Evolutionary conservation across 768 basidiomycete species (phyloP), one percentile per base, ranked within the genome.

Genomic region (Kwoniella mangroviensis): DNA sequence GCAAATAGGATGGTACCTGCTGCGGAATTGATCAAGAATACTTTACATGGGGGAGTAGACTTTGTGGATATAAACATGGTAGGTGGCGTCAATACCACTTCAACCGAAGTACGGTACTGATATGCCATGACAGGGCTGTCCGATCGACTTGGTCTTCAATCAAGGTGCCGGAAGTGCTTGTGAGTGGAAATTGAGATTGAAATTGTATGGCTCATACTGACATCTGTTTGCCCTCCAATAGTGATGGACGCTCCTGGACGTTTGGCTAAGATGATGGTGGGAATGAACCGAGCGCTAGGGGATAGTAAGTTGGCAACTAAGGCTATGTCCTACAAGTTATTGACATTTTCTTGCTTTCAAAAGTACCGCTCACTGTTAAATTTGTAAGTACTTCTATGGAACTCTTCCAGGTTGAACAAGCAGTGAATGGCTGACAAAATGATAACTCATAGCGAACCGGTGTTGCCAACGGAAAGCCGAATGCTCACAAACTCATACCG

Each of bases 61-160:
- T 98, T 97, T 76, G 92, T 95, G 1, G 95, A 99, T 78, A 84
- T 98, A 73, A 99, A 99, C 78, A 59, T 82, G 52, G 78, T 73
- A 60, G 68, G 65, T 61, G 0, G 15, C 12, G 17, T 26, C 26
- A 59, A 49, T 40, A 19, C n/a, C 4, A n/a, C 9, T 68, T 22
- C 13, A 54, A 54, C 26, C 2, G 9, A n/a, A 21, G 64, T 10
- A 42, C 52, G 49, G 4, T 52, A 13, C 62, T 26, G 41, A 43
- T 28, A 4, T 17, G 57, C 57, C 28, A 26, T 19, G 34, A 42
- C 92, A 93, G 82, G 95, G 95, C 7, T 98, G 97, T 83, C 97
- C 97, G 3, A 98, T 98, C 75, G 97, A 99, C 83, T 85, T 98
- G 53, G 92, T 99, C 1, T 97, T 95, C 84, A 91, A 91, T 76